These are phyloP conservation scores for Sarcomyxa edulis DNA, from an alignment of 768 basidiomycete genomes.

Conservation along the genomic window DNA sequence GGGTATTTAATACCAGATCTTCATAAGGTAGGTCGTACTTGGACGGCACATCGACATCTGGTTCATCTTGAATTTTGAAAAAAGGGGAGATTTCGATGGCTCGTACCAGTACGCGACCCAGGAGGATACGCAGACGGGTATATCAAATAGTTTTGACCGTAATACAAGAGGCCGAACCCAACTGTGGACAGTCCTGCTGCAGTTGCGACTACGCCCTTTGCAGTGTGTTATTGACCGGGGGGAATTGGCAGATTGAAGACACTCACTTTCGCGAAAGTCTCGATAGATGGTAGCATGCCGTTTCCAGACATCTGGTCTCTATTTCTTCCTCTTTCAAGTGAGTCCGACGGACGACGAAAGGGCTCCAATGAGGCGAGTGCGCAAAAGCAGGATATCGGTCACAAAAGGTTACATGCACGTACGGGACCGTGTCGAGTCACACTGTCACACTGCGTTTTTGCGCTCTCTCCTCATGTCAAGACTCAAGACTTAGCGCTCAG, in stretches of 20 bases:
- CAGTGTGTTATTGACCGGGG: slow-evolving; percentile 1
- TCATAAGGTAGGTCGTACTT: slow-evolving; percentile 73
- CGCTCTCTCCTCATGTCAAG: too few species aligned
- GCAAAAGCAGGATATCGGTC: too few species aligned
- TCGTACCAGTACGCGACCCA: slow-evolving; percentile 70
- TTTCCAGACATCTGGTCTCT: too few species aligned
- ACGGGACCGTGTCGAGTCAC: too few species aligned
- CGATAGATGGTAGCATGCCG: slow-evolving; percentile 43
- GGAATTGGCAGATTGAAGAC: background rate
- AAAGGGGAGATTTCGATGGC: background rate
- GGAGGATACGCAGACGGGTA: slow-evolving; percentile 81
- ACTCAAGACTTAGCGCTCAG: too few species aligned
- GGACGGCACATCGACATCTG: slow-evolving; percentile 69
- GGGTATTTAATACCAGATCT: slow-evolving; percentile 64
- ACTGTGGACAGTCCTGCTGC: slow-evolving; percentile 53
- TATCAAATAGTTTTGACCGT: slow-evolving; percentile 85
- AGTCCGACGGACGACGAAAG: too few species aligned
- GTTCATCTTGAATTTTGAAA: slow-evolving; percentile 11
- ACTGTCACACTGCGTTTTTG: too few species aligned
- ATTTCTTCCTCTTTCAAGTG: too few species aligned
- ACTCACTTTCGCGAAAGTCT: slow-evolving; percentile 42
- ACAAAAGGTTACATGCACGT: too few species aligned
- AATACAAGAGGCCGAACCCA: slow-evolving; percentile 70
- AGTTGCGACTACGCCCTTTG: slow-evolving; percentile 49
- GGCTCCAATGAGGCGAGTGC: too few species aligned